Evolutionary conservation across 305 asterid genomes (phyloP), one percentile per base, ranked within the genome.

Genomic region (Fraxinus angustifolia): DNA sequence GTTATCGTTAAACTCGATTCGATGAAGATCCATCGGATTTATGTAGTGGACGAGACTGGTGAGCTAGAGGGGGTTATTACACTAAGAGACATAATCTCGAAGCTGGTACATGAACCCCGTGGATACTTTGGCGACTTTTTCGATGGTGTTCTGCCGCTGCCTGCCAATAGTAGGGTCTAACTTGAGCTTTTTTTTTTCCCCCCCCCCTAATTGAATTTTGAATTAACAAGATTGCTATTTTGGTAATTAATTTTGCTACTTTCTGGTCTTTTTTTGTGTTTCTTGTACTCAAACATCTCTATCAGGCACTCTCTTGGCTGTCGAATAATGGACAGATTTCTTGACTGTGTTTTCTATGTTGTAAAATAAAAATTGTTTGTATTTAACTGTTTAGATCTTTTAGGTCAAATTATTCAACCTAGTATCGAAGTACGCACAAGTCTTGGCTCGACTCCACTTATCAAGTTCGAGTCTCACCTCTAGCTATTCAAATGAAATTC

Each of bases 41-140:
- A 95, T 38, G 94, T 89, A 28, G 97, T 88, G 14, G 93, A 91
- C 19, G 97, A 91, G 50, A 77, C 48, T 34, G 98, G 94, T 67
- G 86, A 93, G 73, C 90, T 95, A 11, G 93, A 89, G 87, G 98
- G 98, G 60, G 91, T 95, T 6, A 78, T 95, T 79, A 95, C 98
- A 2, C 93, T 93, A 14, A 85, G 98, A 82, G 98, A 95, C 93
- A 93, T 95, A 74, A 95, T 95, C 65, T 93, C 98, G 6, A 95
- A 87, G 88, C 91, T 95, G n/a, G 98, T 93, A 10, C 98, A 95
- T 26, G 98, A 95, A 81, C 98, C 98, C 53, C 95, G 94, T 1
- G 98, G 98, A 3, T 95, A 95, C 85, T 95, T 95, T 2, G 98
- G 98, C 1, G 98, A 95, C 85, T 95, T 95, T 94, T 95, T 95